Base-by-base conservation (phyloP, 1,139 yeast genomes). In the Yamadazyma dendronema region DNA sequence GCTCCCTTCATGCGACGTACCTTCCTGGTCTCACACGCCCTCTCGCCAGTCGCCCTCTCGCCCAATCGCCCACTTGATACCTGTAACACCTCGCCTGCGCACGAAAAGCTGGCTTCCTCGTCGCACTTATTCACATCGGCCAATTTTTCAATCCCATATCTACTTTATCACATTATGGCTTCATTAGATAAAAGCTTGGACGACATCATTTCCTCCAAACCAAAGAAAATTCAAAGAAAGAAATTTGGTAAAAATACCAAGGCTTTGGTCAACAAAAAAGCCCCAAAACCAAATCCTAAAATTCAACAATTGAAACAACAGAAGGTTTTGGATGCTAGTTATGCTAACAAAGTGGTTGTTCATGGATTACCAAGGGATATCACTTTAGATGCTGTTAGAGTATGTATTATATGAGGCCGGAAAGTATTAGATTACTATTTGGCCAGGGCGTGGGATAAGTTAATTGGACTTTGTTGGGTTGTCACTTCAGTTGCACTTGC, bases 141-240 rank as follows among this genome's bases (percentile, higher is more conserved):
- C 9, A 19, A 19, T 19, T 19, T 19, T 19, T 19, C 22, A 19
- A 19, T 19, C 22, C 22, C 22, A 19, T 19, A 7, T 9, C 9
- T 19, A 19, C 6, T 19, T 9, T n/a, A n/a, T 19, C 11, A 17
- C 33, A 35, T 22, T n/a, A 48, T 46, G 51, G 48, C 52, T 39
- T 46, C 53, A 33, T 78, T 92, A 68, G 97, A 92, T 72, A 84
- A 87, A 72, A 88, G 97, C 39, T 81, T 92, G 59, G 98, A 92
- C 71, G 97, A 90, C 56, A 92, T 92, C 61, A 87, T 92, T 61
- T 77, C 95, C 46, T 68, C 87, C 44, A 66, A 52, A 67, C 70
- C 61, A 52, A 57, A 41, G 46, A 53, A 36, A 53, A 27, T 36
- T 24, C 29, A 56, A 32, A 50, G 47, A 40, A 59, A 56, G 42